Conservation (phyloP, 1,284 basidiomycete species). For the Albatrellus sp. region DNA sequence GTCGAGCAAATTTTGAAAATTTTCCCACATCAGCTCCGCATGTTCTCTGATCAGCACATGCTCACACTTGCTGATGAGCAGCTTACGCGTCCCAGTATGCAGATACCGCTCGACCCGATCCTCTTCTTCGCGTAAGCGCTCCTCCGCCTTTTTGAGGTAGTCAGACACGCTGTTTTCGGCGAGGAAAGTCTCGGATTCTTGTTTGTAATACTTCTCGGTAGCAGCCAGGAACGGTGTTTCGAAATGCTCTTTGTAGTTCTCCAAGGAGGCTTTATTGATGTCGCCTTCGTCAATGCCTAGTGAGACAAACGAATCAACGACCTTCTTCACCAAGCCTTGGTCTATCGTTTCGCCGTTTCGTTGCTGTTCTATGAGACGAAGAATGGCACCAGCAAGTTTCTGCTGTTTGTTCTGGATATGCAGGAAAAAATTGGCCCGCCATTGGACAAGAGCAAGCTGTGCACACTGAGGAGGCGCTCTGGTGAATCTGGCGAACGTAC, state of each 20-base stretch:
- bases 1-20: slow-evolving; percentile 88
- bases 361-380: slow-evolving; percentile 86
- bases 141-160: slow-evolving; percentile 95
- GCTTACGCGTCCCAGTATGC: slow-evolving; percentile 78
- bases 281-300: slow-evolving; percentile 90
- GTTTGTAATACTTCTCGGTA: slow-evolving; percentile 86
- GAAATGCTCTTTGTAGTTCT: slow-evolving; percentile 90
- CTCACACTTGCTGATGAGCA: slow-evolving; percentile 86
- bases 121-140: slow-evolving; percentile 87
- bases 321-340: slow-evolving; percentile 88
- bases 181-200: slow-evolving; percentile 86
- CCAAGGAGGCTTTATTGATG: slow-evolving; percentile 84
- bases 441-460: slow-evolving; percentile 90
- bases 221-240: slow-evolving; percentile 82
- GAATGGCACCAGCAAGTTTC: slow-evolving; percentile 80
- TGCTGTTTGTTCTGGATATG: slow-evolving; percentile 72
- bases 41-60: slow-evolving; percentile 88
- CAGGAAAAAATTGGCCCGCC: slow-evolving; percentile 88
- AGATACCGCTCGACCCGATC: slow-evolving; percentile 93
- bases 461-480: not conserved
- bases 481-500: slow-evolving; percentile 19
- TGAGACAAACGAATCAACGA: slow-evolving; percentile 94
- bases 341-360: slow-evolving; percentile 93
- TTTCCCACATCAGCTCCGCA: slow-evolving; percentile 82
- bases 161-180: slow-evolving; percentile 88